Evolutionary conservation across 331 rosid species (phyloP), one percentile per base, ranked within the genome.

Genomic region (Rhamnella rubrinervis): DNA sequence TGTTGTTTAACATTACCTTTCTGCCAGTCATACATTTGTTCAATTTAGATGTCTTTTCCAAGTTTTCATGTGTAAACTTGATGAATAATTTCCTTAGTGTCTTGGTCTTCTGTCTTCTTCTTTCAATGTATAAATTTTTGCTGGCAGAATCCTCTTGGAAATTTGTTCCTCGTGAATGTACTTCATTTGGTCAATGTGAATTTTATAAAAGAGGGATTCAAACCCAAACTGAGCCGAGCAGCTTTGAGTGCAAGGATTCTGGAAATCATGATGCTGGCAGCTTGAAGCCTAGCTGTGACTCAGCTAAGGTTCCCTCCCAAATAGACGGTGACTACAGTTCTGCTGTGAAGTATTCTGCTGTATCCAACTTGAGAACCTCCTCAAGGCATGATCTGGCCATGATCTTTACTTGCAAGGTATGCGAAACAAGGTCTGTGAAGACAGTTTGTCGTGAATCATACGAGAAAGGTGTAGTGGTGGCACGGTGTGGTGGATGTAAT

Each of bases 401-500:
- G 95, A 68, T 95, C 38, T 95, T 89, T 78, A 95, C 97, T 70
- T 95, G 98, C 87, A 87, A 78, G 70, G 95, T 91, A 78, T 95
- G 97, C 26, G 95, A 95, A 79, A 91, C 96, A 12, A 87, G 98
- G 82, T 89, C 96, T n/a, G 25, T 89, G 18, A 95, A 95, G 89
- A 89, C 86, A 0, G 85, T 67, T 61, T 81, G 90, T 62, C 95
- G 96, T 0, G 85, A 85, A 65, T 89, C 97, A 12, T 95, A 91
- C 7, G 96, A 95, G 85, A 84, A 89, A 71, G 97, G 98, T 0
- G 92, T 89, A 17, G 98, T 93, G 62, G 92, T 89, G 47, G 97
- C 84, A 46, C 89, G 96, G 15, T 91, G 98, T 28, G 84, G 80
- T 3, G 96, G 98, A 10, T 93, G 98, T 70, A 66, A 86, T 73